These are phyloP conservation scores for Geotrichum histeridarum DNA, from an alignment of 1,139 yeast species.

Conservation along the genomic window DNA sequence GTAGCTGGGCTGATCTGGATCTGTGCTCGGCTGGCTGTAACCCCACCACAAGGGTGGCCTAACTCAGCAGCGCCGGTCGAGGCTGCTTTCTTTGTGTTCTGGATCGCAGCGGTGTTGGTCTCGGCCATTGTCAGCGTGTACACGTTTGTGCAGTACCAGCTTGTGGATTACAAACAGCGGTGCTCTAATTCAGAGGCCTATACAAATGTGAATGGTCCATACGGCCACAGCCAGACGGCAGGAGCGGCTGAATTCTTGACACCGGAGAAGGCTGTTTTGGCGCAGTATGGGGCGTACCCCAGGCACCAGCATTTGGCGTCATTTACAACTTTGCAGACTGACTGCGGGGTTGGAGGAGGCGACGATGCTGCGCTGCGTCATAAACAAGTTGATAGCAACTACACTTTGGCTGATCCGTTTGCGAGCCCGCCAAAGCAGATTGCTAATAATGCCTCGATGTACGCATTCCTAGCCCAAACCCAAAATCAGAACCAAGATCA, in stretches of 20 bases:
- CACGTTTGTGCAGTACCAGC: slow-evolving; percentile 8
- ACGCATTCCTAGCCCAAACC: no score
- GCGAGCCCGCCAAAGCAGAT: no score
- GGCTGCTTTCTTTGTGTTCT: slow-evolving; percentile 6
- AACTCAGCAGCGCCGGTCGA: not conserved
- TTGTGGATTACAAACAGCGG: not conserved
- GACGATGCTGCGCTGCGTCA: not conserved
- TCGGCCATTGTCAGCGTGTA: slow-evolving; percentile 8
- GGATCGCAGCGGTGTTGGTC: slow-evolving; percentile 8
- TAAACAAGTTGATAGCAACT: not conserved
- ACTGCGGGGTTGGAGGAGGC: not conserved
- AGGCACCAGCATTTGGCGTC: not conserved
- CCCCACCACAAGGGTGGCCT: not conserved
- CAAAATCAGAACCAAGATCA: no score
- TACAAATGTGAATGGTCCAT: no score
- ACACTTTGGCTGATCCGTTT: not conserved
- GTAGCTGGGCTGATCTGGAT: slow-evolving; percentile 11
- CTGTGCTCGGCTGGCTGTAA: slow-evolving; percentile 3
- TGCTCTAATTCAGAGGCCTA: no score
- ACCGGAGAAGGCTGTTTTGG: not conserved
- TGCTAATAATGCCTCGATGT: no score
- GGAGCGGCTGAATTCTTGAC: not conserved
- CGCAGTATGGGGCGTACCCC: not conserved
- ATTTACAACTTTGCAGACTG: not conserved
- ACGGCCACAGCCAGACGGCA: no score